Conservation (phyloP, 1,284 basidiomycete genomes). For the Porodaedalea pini region DNA sequence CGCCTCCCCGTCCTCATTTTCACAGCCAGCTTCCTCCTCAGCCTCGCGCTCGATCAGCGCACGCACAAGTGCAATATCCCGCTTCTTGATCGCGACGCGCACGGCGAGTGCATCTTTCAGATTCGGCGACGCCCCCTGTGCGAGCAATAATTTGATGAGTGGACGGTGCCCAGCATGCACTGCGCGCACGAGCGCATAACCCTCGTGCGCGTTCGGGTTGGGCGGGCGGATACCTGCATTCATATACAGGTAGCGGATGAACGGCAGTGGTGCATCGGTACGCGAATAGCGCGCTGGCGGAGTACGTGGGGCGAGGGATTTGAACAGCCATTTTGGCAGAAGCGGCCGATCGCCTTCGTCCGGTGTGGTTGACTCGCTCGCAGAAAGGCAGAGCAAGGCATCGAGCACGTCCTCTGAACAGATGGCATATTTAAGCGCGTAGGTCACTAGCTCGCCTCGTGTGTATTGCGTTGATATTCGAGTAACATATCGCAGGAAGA, state of each 20-base stretch:
- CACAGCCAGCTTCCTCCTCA: conserved; percentile 22
- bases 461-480: conserved; percentile 12
- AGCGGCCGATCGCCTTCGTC: conserved; percentile 31
- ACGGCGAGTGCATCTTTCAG: conserved; percentile 61
- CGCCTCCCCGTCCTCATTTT: not conserved
- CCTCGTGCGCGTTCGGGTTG: conserved; percentile 60
- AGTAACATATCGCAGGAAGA: conserved; percentile 39
- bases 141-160: conserved; percentile 66
- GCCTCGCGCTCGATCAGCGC: conserved; percentile 63
- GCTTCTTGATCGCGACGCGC: conserved; percentile 69
- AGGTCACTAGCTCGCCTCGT: conserved; percentile 39
- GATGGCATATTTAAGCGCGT: conserved; percentile 59
- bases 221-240: conserved; percentile 33
- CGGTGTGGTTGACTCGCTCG: not conserved
- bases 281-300: conserved; percentile 35
- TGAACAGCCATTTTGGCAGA: conserved; percentile 63
- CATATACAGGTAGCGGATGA: conserved; percentile 53
- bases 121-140: conserved; percentile 65
- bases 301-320: conserved; percentile 37
- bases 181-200: conserved; percentile 76
- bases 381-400: conserved; percentile 37
- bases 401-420: conserved; percentile 57
- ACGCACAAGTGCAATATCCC: conserved; percentile 64
- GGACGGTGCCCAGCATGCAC: conserved; percentile 61
- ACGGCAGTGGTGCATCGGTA: conserved; percentile 54